Conservation (phyloP, 768 basidiomycete genomes). For the Paxillus rubicundulus region DNA sequence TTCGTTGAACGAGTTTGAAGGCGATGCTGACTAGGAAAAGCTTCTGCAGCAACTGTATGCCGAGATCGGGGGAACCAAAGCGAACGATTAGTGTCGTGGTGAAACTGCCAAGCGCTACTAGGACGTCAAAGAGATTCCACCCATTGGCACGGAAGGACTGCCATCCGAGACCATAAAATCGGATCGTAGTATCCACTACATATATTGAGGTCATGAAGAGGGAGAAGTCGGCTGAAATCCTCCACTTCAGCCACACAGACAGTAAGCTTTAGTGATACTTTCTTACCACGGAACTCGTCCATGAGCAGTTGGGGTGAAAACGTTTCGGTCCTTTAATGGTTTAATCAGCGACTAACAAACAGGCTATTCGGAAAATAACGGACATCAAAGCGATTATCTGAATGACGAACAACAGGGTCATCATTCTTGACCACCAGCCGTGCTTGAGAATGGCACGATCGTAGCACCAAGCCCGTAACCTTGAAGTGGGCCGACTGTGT, state of each 20-base stretch:
- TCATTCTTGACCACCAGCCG: conserved; percentile 84
- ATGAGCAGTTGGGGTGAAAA: conserved; percentile 50
- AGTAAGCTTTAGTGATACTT: not conserved
- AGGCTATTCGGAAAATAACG: conserved; percentile 24
- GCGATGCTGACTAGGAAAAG: conserved; percentile 91
- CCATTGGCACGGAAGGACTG: conserved; percentile 82
- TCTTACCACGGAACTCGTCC: conserved; percentile 61
- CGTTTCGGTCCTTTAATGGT: conserved; percentile 67
- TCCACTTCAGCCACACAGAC: conserved; percentile 8
- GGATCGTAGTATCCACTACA: conserved; percentile 69
- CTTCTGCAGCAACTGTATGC: conserved; percentile 71
- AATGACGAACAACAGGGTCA: conserved; percentile 75
- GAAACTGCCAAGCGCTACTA: conserved; percentile 79
- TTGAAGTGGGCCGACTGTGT: conserved; percentile 49
- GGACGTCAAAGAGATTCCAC: conserved; percentile 90
- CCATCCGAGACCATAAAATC: conserved; percentile 85
- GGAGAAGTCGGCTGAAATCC: conserved; percentile 67
- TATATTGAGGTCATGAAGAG: conserved; percentile 71
- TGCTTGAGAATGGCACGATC: conserved; percentile 89
- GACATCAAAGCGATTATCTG: conserved; percentile 86
- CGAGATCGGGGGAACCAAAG: conserved; percentile 48
- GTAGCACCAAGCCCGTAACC: conserved; percentile 81
- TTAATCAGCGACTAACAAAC: conserved; percentile 1
- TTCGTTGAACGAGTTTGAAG: conserved; percentile 90
- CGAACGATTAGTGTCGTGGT: conserved; percentile 76